These are phyloP conservation scores for Rhinocladiella mackenziei DNA, from an alignment of 2,329 filamentous ascomycete species.

Conservation along the genomic window DNA sequence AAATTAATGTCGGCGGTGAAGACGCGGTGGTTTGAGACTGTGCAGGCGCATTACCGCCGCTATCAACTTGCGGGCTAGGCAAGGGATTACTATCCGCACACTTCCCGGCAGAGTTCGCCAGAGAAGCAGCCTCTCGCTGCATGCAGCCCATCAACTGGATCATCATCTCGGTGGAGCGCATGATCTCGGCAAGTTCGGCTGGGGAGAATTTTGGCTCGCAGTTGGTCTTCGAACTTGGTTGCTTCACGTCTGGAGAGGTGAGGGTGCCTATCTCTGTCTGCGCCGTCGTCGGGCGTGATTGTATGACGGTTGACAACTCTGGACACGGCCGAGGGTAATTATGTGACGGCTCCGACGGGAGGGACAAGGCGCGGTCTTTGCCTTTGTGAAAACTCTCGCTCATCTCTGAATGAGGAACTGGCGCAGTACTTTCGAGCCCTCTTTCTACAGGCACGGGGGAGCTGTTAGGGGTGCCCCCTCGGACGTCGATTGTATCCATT, in stretches of 20 bases:
- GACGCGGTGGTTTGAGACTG: too few species aligned
- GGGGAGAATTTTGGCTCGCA: neutral
- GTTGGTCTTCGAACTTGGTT: neutral
- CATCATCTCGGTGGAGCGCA: constrained; percentile 12
- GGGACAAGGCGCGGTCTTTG: constrained; percentile 7
- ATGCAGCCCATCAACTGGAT: constrained; percentile 11
- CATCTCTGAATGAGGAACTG: neutral
- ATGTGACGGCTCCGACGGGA: too few species aligned
- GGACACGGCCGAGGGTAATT: neutral
- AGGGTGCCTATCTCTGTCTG: constrained; percentile 5
- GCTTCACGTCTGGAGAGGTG: neutral
- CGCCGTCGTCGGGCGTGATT: constrained; percentile 4
- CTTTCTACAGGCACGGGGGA: too few species aligned
- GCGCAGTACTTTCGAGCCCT: neutral
- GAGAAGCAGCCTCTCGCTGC: constrained; percentile 10
- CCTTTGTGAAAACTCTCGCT: constrained; percentile 8
- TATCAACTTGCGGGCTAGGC: too few species aligned
- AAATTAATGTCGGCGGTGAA: too few species aligned
- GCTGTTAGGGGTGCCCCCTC: too few species aligned
- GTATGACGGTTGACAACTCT: neutral
- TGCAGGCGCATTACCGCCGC: too few species aligned
- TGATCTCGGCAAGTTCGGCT: constrained; percentile 6
- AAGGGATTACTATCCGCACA: neutral
- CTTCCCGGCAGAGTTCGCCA: neutral
- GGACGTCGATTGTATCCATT: constrained; percentile 9